phyloP scores from a whole-genome alignment of 495 filamentous ascomycete species.

The Penicillium flavigenum region DNA sequence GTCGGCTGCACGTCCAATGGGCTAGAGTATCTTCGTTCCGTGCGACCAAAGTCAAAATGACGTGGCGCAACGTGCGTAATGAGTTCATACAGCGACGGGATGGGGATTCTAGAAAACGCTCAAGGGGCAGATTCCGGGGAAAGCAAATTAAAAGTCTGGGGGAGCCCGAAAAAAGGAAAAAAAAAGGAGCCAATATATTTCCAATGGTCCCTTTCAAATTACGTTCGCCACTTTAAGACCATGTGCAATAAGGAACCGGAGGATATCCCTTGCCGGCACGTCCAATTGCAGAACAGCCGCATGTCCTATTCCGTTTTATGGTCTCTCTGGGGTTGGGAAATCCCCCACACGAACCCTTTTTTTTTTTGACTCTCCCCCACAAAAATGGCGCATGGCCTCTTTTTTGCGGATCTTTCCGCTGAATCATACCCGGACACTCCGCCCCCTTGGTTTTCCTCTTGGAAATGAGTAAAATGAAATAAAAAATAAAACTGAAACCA shows the following conservation, averaged over 20 bases:
- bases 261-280: conserved; percentile 8
- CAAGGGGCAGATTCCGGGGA: conserved; percentile 14
- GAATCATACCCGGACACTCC: not conserved
- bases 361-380: conserved; percentile 25
- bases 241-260: conserved; percentile 14
- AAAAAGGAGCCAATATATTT: not conserved
- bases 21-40: conserved; percentile 16
- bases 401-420: conserved; percentile 23
- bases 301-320: not conserved
- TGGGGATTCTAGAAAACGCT: conserved; percentile 25
- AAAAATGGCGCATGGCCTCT: conserved; percentile 34
- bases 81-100: conserved; percentile 13
- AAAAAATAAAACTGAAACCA: not conserved
- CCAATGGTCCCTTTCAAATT: not conserved
- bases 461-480: not conserved
- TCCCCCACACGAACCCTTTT: conserved; percentile 33
- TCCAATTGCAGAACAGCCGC: conserved; percentile 7
- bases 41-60: conserved; percentile 29
- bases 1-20: conserved; percentile 18
- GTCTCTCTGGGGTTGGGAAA: conserved; percentile 7
- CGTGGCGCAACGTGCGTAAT: conserved; percentile 27
- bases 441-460: not conserved
- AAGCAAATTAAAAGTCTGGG: conserved; percentile 9
- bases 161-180: conserved; percentile 1
- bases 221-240: conserved; percentile 4